Conservation (phyloP, 768 basidiomycete species). For the Calocybe gangraenosa region DNA sequence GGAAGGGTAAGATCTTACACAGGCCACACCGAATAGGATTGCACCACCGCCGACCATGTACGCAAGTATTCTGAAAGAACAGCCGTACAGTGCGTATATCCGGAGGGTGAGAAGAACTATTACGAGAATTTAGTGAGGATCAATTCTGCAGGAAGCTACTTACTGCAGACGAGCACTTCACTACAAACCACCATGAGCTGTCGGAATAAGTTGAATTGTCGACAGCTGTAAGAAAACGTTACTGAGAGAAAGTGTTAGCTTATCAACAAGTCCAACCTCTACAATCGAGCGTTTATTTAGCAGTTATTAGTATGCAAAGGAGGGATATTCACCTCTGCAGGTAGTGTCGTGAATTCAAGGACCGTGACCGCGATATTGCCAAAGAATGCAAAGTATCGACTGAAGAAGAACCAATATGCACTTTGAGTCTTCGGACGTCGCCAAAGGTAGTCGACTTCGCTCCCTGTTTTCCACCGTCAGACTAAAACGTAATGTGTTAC, state of each 20-base stretch:
- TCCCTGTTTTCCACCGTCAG: slow-evolving; percentile 18
- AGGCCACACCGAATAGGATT: no score
- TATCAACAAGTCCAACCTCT: slow-evolving; percentile 11
- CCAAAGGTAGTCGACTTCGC: slow-evolving; percentile 45
- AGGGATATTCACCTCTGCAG: slow-evolving; percentile 18
- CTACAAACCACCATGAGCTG: slow-evolving; percentile 37
- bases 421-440: slow-evolving; percentile 31
- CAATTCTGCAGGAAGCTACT: slow-evolving; percentile 14
- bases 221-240: slow-evolving; percentile 30
- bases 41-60: slow-evolving; percentile 29
- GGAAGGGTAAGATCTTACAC: no score
- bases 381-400: slow-evolving; percentile 45
- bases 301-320: background rate
- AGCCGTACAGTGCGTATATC: slow-evolving; percentile 45
- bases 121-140: background rate
- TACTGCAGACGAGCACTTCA: slow-evolving; percentile 44
- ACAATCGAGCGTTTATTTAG: slow-evolving; percentile 2
- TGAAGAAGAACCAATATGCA: slow-evolving; percentile 42
- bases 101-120: slow-evolving; percentile 44
- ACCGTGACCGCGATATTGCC: slow-evolving; percentile 30
- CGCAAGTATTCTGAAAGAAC: slow-evolving; percentile 31
- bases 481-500: background rate
- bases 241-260: background rate
- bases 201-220: slow-evolving; percentile 31
- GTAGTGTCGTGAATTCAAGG: slow-evolving; percentile 25